Evolutionary conservation across 2,329 filamentous ascomycete species (phyloP).

Genomic region (Immersiporthe knoxdaviesiana): DNA sequence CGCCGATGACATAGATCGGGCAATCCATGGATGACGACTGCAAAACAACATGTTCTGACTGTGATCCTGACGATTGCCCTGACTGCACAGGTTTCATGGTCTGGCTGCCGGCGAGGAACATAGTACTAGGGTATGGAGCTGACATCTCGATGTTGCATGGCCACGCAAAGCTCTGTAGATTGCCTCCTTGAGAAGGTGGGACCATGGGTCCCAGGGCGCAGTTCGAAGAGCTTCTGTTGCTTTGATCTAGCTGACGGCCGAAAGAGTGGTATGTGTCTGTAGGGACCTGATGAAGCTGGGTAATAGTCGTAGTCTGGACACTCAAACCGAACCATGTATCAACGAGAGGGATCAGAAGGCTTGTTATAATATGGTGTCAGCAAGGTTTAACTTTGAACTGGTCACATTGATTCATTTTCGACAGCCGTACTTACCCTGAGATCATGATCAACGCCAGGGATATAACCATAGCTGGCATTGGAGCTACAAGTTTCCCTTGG

Average conservation of each 20-base stretch:
- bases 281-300: background rate
- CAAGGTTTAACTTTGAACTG: background rate
- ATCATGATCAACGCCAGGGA: background rate
- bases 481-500: background rate
- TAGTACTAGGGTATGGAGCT: background rate
- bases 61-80: background rate
- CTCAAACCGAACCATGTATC: constrained; percentile 12
- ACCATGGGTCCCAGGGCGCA: background rate
- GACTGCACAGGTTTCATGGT: background rate
- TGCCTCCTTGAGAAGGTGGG: background rate
- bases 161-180: background rate
- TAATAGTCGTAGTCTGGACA: constrained; percentile 5
- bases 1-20: constrained; percentile 3
- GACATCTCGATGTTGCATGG: background rate
- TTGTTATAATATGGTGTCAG: background rate
- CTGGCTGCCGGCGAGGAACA: background rate
- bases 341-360: background rate
- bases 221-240: background rate
- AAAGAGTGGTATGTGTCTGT: background rate
- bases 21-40: background rate
- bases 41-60: background rate
- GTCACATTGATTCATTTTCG: no score
- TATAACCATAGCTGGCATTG: background rate
- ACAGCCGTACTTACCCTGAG: background rate
- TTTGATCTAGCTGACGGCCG: background rate